phyloP scores from a whole-genome alignment of 2,329 filamentous ascomycete genomes.

The Diaporthe sp. region DNA sequence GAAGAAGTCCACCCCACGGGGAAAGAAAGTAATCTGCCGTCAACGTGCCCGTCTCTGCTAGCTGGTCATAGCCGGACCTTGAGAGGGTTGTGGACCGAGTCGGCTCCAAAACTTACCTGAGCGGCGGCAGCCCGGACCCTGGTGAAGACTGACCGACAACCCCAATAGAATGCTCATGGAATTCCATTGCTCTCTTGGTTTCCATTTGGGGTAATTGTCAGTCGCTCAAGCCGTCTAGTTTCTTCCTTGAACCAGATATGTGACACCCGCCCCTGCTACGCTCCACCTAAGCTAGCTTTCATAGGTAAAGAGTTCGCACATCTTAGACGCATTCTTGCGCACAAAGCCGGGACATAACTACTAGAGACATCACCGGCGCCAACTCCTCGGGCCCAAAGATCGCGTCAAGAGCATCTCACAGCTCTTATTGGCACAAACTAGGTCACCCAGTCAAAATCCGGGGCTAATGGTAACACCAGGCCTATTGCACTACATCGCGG shows the following conservation, averaged over 20 bases:
- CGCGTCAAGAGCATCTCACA: background rate
- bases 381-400: background rate
- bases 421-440: background rate
- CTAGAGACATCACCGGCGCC: background rate
- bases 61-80: background rate
- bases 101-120: background rate
- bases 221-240: background rate
- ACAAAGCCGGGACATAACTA: background rate
- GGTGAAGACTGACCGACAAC: background rate
- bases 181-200: background rate
- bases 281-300: background rate
- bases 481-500: background rate
- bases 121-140: background rate
- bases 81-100: background rate
- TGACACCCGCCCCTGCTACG: too few relatives aligned
- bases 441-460: background rate
- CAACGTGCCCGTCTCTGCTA: background rate
- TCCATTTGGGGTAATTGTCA: background rate
- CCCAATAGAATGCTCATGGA: background rate
- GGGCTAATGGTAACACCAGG: too few relatives aligned
- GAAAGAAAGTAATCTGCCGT: background rate
- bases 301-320: too few relatives aligned
- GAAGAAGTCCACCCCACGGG: background rate
- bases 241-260: background rate
- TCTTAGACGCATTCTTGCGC: background rate